Evolutionary conservation across 1,284 basidiomycete species (phyloP).

Genomic region (Nidula niveotomentosa): DNA sequence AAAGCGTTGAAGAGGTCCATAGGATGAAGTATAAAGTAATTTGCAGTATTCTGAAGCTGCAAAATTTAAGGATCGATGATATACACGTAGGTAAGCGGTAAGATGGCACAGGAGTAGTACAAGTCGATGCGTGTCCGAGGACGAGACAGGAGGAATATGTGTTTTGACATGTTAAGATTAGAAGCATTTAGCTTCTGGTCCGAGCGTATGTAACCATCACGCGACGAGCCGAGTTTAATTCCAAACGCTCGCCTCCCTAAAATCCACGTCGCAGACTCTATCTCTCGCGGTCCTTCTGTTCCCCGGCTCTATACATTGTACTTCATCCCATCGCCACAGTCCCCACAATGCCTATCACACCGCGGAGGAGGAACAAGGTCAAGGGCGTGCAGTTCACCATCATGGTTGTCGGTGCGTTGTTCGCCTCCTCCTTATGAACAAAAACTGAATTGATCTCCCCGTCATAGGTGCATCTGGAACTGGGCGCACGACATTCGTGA

Average conservation of each 20-base stretch:
- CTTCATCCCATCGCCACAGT: constrained; percentile 1
- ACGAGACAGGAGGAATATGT: background rate
- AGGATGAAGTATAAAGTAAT: no score
- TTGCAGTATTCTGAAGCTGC: no score
- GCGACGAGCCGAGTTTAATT: background rate
- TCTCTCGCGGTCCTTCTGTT: background rate
- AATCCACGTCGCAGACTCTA: background rate
- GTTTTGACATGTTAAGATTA: background rate
- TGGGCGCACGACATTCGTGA: constrained; percentile 94
- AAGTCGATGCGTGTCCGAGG: background rate
- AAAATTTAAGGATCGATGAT: no score
- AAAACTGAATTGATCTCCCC: background rate
- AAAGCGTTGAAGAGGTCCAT: no score
- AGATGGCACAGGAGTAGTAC: no score
- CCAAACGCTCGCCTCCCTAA: background rate
- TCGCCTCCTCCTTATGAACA: background rate
- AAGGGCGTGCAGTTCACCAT: constrained; percentile 94
- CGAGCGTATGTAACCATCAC: background rate
- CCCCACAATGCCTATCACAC: constrained; percentile 39
- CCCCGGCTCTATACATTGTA: no score
- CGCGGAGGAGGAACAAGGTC: constrained; percentile 86
- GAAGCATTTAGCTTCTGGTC: background rate
- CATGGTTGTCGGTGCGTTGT: constrained; percentile 83
- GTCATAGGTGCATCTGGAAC: constrained; percentile 85
- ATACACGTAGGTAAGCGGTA: no score